Evolutionary conservation across 2,329 filamentous ascomycete genomes (phyloP).

Genomic region (Neofusicoccum cordaticola): DNA sequence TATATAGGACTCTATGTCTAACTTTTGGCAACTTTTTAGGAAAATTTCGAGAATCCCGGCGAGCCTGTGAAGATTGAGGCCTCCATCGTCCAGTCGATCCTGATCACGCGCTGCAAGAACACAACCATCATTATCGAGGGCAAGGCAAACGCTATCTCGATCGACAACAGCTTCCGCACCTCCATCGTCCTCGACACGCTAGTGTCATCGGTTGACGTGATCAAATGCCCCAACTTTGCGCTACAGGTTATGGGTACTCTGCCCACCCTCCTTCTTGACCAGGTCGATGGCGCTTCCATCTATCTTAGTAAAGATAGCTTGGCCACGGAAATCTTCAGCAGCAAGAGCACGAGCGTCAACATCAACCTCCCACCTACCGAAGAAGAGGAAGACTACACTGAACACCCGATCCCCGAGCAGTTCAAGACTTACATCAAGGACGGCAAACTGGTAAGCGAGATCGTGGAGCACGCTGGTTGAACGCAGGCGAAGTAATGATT

Average conservation of each 20-base stretch:
- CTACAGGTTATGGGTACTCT: slow-evolving; percentile 85
- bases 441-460: slow-evolving; percentile 81
- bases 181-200: slow-evolving; percentile 86
- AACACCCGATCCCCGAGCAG: slow-evolving; percentile 85
- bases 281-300: slow-evolving; percentile 84
- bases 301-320: slow-evolving; percentile 81
- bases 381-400: slow-evolving; percentile 70
- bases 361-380: slow-evolving; percentile 73
- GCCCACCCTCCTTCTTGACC: slow-evolving; percentile 86
- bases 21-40: slow-evolving; percentile 46
- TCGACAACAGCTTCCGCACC: slow-evolving; percentile 83
- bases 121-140: slow-evolving; percentile 84
- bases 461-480: slow-evolving; percentile 87
- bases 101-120: slow-evolving; percentile 90
- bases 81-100: slow-evolving; percentile 78
- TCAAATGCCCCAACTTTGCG: slow-evolving; percentile 92
- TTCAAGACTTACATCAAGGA: slow-evolving; percentile 77
- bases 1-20: background rate
- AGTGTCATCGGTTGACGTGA: slow-evolving; percentile 87
- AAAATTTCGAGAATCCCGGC: slow-evolving; percentile 80
- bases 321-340: slow-evolving; percentile 78
- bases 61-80: slow-evolving; percentile 78
- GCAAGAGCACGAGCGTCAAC: slow-evolving; percentile 85
- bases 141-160: slow-evolving; percentile 94
- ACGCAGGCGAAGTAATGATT: background rate